Evolutionary conservation across 306 rosid genomes (phyloP), one percentile per base, ranked within the genome.

Genomic region (Prunus campanulata): DNA sequence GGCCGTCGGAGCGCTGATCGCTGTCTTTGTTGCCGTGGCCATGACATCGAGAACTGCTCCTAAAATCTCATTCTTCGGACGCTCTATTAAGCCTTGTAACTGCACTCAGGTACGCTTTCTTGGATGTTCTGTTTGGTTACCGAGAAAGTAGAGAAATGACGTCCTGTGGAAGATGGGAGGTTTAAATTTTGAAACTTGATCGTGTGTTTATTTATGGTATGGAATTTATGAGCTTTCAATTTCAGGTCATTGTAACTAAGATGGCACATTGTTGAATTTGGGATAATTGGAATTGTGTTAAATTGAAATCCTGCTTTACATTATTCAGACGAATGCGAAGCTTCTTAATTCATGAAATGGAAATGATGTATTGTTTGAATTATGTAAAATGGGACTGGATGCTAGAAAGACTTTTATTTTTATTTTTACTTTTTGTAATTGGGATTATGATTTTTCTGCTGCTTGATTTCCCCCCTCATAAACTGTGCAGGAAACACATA

Each of bases 101-200:
- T 95, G 97, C 85, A 77, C 90, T 64, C 78, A 79, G 90, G 97
- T 95, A 82, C 48, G 82, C 61, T 75, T 83, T 46, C 59, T 59
- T 74, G 3, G 16, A 32, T 11, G 18, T 73, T 25, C 10, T 63
- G 82, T 9, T 30, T 72, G 74, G 47, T 51, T 52, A 7, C 71
- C 5, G 51, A n/a, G 77, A 76, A 76, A 76, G 66, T 60, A 25
- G 35, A 66, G 61, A 32, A 68, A 48, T 42, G 22, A 59, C 25
- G 0, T 57, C 63, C 25, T 60, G 66, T 5, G 39, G 44, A 39
- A 7, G 2, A 39, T 1, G 44, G 44, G 44, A 39, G 44, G 9
- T 39, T 39, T 6, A 60, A 20, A 60, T 4, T 12, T 60, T 29
- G 8, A 54, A 11, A 8, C 20, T 29, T 62, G 44, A 29, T 62